Percentiles rank a stretch among this genome's conserved stretches.
These are phyloP conservation scores for Polygonum aviculare DNA, from an alignment of 148 eudicot genomes.

Conservation along the genomic window DNA sequence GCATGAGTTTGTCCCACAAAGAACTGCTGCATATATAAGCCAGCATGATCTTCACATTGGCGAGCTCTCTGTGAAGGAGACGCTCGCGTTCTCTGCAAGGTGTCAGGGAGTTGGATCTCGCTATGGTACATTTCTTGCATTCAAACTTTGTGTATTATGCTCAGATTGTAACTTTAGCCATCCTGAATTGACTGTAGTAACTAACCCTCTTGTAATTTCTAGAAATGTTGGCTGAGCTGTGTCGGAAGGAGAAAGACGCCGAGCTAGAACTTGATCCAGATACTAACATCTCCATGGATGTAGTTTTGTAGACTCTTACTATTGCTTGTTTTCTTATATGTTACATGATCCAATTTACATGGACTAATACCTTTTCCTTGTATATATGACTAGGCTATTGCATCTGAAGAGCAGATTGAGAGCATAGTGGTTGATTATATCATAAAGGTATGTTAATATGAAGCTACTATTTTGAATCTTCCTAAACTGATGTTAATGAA, in stretches of 20 bases:
- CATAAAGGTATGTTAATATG: constrained; percentile 21
- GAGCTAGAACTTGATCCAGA: constrained; percentile 19
- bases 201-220: not conserved
- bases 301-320: not conserved
- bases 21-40: constrained; percentile 14
- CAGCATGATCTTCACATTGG: constrained; percentile 43
- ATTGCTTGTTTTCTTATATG: too few relatives aligned
- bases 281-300: constrained; percentile 42
- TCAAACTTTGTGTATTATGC: not conserved
- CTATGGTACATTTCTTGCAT: constrained; percentile 22
- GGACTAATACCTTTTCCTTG: not conserved
- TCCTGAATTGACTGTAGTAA: not conserved
- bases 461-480: too few relatives aligned
- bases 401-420: constrained; percentile 30
- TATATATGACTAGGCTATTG: constrained; percentile 21
- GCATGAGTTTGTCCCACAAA: constrained; percentile 15
- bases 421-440: constrained; percentile 35
- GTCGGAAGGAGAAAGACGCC: constrained; percentile 29
- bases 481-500: too few relatives aligned
- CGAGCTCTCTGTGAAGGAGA: constrained; percentile 48
- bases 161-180: not conserved
- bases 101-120: constrained; percentile 38
- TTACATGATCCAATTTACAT: not conserved
- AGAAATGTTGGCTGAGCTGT: constrained; percentile 38
- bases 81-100: constrained; percentile 38